phyloP scores from a whole-genome alignment of 116 monocot genomes.

The Phalaenopsis hybrid region DNA sequence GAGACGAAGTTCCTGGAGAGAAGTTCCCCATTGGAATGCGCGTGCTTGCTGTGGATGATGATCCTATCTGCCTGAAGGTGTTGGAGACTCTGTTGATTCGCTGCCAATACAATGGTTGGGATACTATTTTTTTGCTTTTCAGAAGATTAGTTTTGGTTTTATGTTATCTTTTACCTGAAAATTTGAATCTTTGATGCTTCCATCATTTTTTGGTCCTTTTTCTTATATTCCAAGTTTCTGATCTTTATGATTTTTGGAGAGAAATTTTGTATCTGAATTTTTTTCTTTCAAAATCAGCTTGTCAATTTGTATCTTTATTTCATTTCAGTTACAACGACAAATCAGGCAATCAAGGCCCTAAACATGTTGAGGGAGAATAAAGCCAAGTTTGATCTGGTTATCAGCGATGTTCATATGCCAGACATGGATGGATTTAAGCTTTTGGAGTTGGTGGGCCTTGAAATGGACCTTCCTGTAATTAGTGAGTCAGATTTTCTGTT shows the following conservation, averaged over 20 bases:
- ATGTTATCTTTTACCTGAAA: background rate
- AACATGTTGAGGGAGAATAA: conserved; percentile 82
- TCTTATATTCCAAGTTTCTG: background rate
- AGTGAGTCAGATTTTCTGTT: conserved; percentile 37
- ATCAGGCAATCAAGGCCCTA: conserved; percentile 57
- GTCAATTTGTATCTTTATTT: background rate
- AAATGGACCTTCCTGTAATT: conserved; percentile 97
- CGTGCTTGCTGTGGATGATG: conserved; percentile 89
- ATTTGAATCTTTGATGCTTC: background rate
- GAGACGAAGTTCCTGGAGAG: conserved; percentile 20
- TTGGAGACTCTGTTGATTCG: conserved; percentile 59
- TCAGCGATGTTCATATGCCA: conserved; percentile 93
- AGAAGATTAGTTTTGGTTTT: background rate
- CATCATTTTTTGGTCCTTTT: background rate
- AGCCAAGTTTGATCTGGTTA: conserved; percentile 80
- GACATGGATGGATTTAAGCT: conserved; percentile 99
- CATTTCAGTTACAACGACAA: conserved; percentile 71
- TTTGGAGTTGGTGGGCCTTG: conserved; percentile 87
- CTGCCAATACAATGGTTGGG: conserved; percentile 84
- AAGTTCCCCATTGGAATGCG: conserved; percentile 86
- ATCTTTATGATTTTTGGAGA: background rate
- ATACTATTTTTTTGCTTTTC: background rate
- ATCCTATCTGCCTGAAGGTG: conserved; percentile 69
- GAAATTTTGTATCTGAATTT: background rate
- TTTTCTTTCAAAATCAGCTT: background rate